phyloP scores from a whole-genome alignment of 129 eudicot genomes.

The Silybum marianum region DNA sequence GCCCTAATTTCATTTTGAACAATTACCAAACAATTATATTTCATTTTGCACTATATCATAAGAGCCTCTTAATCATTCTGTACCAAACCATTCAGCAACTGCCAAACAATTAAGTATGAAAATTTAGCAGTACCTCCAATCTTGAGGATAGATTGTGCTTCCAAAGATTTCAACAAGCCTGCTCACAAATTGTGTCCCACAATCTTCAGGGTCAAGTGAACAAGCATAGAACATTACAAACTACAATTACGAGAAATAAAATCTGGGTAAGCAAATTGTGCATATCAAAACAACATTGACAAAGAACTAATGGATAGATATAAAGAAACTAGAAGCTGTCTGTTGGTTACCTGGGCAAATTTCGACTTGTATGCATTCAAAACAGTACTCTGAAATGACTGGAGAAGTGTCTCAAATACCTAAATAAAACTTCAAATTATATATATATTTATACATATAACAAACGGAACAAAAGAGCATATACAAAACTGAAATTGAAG shows the following conservation, averaged over 20 bases:
- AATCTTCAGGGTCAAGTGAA: constrained; percentile 81
- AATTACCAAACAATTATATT: no score
- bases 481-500: background rate
- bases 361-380: constrained; percentile 83
- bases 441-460: background rate
- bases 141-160: constrained; percentile 41
- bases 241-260: constrained; percentile 48
- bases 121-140: constrained; percentile 62
- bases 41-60: no score
- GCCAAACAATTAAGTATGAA: constrained; percentile 6
- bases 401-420: constrained; percentile 86
- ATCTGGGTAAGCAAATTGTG: constrained; percentile 6
- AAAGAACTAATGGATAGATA: background rate
- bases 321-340: background rate
- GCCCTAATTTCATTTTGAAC: no score
- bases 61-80: no score
- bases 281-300: background rate
- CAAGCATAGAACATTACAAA: constrained; percentile 93
- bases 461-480: background rate
- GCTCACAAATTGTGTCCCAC: constrained; percentile 65
- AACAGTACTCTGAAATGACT: constrained; percentile 80
- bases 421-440: constrained; percentile 25
- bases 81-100: no score
- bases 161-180: constrained; percentile 57
- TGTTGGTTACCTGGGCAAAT: constrained; percentile 73